Evolutionary conservation across 371 early-diverging fungal species (phyloP).

Genomic region (Mycotypha africana): DNA sequence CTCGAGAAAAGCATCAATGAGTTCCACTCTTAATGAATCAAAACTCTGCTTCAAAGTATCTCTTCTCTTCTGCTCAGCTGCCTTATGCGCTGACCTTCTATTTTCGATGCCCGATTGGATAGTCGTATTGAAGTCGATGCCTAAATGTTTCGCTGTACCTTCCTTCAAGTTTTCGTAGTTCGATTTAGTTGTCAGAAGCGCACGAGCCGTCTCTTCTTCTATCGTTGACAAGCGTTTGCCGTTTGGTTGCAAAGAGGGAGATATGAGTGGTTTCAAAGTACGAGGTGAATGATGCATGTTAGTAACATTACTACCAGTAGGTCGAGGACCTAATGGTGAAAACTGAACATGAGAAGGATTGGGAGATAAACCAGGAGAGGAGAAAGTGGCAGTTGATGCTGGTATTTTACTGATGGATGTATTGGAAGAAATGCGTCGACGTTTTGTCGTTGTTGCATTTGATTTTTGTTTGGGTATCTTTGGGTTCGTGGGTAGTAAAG

Average conservation of each 20-base stretch:
- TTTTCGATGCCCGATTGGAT: conserved; percentile 72
- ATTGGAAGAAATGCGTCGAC: conserved; percentile 21
- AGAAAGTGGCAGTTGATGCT: not conserved
- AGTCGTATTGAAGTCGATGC: conserved; percentile 64
- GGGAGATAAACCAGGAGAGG: conserved; percentile 10
- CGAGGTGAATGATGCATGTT: conserved; percentile 38
- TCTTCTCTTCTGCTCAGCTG: conserved; percentile 93
- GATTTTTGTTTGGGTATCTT: conserved; percentile 4
- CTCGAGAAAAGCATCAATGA: conserved; percentile 61
- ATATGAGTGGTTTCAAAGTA: conserved; percentile 41
- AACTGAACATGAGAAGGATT: conserved; percentile 19
- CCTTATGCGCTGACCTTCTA: conserved; percentile 79
- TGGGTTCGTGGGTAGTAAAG: no score
- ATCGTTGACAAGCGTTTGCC: conserved; percentile 28
- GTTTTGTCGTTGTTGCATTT: conserved; percentile 4
- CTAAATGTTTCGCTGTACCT: conserved; percentile 77
- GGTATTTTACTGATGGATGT: not conserved
- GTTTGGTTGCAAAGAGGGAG: conserved; percentile 47
- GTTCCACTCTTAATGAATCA: conserved; percentile 65
- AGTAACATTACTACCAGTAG: no score
- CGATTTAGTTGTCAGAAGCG: conserved; percentile 67
- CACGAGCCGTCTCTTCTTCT: conserved; percentile 44
- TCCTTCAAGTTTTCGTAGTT: conserved; percentile 83
- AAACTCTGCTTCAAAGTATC: conserved; percentile 85
- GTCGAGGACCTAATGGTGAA: conserved; percentile 41